Base-by-base conservation (phyloP, 192 early-diverging fungal genomes). In the Dimargaris cristalligena region DNA sequence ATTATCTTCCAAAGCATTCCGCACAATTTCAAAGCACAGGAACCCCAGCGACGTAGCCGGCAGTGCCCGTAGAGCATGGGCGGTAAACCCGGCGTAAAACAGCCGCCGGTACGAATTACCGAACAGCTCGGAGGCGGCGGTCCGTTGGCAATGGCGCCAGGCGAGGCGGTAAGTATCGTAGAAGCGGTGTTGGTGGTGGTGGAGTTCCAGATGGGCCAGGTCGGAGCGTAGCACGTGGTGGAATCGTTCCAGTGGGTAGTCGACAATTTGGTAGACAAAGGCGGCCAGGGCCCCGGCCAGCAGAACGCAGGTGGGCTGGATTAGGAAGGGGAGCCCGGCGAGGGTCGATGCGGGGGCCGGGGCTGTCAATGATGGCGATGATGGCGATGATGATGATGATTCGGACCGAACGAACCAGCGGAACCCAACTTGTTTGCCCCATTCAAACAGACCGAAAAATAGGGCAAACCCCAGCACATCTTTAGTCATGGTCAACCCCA, bases 361-460 rank as follows among this genome's bases (percentile, higher is more conserved):
- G 18, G 23, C 3, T 30, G 31, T 16, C 60, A 50, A 22, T 62
- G 32, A 45, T 14, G 13, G 50, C 58, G 29, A 23, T 60, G 29
- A 38, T 59, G 22, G 29, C 63, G n/a, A n/a, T n/a, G n/a, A 52
- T 38, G 63, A 48, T 0, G n/a, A 44, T 32, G 10, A 59, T 48
- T 26, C 57, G 59, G 4, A 48, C 58, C 28, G 71, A 63, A 59
- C 69, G 69, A 3, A 74, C 67, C 11, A 69, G 69, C 30, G 69
- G 57, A 1, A 70, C 71, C 44, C 72, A 76, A 63, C 45, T 34
- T 81, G 76, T 44, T 88, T 88, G 9, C 81, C 74, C 71, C 73
- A 80, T 65, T 88, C 86, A 65, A 88, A 88, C 8, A 80, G 72
- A 18, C 80, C 84, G 75, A 88, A 88, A 54, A 88, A 88, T 20